Base-by-base conservation (phyloP, 768 basidiomycete genomes). In the Pisolithus sp. region DNA sequence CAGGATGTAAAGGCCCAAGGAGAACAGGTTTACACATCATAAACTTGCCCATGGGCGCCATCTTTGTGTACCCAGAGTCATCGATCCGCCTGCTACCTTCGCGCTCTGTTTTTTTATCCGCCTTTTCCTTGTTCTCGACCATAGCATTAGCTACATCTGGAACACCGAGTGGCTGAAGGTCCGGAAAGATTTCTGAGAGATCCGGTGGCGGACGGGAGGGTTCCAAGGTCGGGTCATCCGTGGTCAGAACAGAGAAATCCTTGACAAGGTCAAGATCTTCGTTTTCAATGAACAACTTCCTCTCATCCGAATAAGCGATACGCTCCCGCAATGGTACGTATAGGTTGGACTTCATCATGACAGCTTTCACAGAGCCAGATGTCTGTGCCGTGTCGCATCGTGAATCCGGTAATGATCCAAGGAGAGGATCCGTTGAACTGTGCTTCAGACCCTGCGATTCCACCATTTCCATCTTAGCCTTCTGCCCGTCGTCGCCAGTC, bases 11-110 rank as follows among this genome's bases (percentile, higher is more conserved):
- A 43, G 93, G 80, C 9, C 91, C 85, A 31, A 97, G 74, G 24
- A 99, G 77, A 2, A 92, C 86, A 2, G 93, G 91, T 63, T 87
- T 89, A 34, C 76, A 72, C 50, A 81, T 74, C 85, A 96, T 89
- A 64, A 95, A 85, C 52, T 78, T 74, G 23, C 83, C 84, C 42
- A 83, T 77, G 24, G 90, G 86, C 23, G 81, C 80, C 24, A 97
- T 71, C 56, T 86, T 90, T 28, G 83, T 82, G 51, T 82, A 83
- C 15, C 81, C 81, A 7, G 83, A 79, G 48, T 93, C 93, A 59
- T 98, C 95, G 1, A 79, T 61, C 28, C 95, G 76, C 69, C 78
- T 84, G 65, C 76, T 79, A 63, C 85, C 87, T 59, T 91, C 79
- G 57, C 80, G 74, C 59, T 75, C 82, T 48, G 76, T 78, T 49